phyloP scores from a whole-genome alignment of 2,329 filamentous ascomycete species.

The Claviceps capensis region DNA sequence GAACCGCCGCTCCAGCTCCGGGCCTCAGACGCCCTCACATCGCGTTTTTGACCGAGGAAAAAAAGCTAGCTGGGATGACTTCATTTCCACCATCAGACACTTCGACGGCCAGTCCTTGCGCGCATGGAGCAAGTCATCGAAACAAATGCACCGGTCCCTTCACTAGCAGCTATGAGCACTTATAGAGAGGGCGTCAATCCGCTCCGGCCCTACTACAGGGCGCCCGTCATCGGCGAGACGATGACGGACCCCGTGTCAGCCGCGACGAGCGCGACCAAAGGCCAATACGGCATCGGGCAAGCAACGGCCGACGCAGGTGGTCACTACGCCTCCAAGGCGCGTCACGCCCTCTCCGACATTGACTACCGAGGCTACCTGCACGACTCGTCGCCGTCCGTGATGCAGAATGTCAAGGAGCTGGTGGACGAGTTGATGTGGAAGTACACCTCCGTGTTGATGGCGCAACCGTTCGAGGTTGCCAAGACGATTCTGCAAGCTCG shows the following conservation, averaged over 20 bases:
- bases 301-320: constrained; percentile 20
- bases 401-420: constrained; percentile 62
- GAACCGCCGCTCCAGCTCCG: constrained; percentile 4
- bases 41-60: constrained; percentile 6
- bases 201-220: constrained; percentile 56
- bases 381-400: constrained; percentile 59
- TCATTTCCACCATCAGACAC: background rate
- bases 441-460: constrained; percentile 77
- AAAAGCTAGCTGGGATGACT: constrained; percentile 6
- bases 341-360: constrained; percentile 77
- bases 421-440: constrained; percentile 82
- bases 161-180: constrained; percentile 27
- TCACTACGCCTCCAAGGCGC: constrained; percentile 42
- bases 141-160: constrained; percentile 14
- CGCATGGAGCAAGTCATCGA: background rate
- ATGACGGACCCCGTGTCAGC: constrained; percentile 23
- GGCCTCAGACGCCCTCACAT: background rate
- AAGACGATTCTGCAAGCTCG: constrained; percentile 82
- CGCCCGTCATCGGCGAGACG: constrained; percentile 39
- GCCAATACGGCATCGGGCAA: constrained; percentile 32
- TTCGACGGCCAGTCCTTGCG: background rate
- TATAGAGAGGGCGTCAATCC: constrained; percentile 42
- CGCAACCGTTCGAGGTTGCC: constrained; percentile 93
- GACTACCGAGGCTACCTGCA: constrained; percentile 83
- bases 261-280: constrained; percentile 23